Conservation (phyloP, 345 rosid genomes). For the Camelina sativa region DNA sequence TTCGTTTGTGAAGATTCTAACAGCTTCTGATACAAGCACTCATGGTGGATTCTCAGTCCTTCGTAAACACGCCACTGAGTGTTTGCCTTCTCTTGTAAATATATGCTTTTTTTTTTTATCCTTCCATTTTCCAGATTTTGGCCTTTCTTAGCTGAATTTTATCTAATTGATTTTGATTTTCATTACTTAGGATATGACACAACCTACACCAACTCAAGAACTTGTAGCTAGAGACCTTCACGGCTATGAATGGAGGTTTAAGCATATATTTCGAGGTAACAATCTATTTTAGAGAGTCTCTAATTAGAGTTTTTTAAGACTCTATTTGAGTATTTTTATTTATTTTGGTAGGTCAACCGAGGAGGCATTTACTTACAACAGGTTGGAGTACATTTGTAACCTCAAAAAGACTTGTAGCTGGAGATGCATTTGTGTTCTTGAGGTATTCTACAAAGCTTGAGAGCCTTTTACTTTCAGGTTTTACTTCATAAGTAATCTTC, state of each 20-base stretch:
- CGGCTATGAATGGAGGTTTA: slow-evolving; percentile 80
- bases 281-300: slow-evolving; percentile 2
- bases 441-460: slow-evolving; percentile 49
- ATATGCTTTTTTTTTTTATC: background rate
- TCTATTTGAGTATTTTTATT: background rate
- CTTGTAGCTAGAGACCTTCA: slow-evolving; percentile 73
- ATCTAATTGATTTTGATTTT: background rate
- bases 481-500: slow-evolving; percentile 20
- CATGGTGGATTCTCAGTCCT: slow-evolving; percentile 97
- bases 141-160: background rate
- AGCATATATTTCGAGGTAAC: slow-evolving; percentile 78
- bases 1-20: slow-evolving; percentile 81
- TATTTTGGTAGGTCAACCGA: slow-evolving; percentile 61
- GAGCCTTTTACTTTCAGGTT: background rate
- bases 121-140: background rate
- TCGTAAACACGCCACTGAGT: slow-evolving; percentile 82
- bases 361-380: slow-evolving; percentile 78
- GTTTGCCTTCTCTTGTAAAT: slow-evolving; percentile 73
- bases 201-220: slow-evolving; percentile 69
- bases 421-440: slow-evolving; percentile 78
- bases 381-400: slow-evolving; percentile 88
- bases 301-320: background rate
- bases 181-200: slow-evolving; percentile 56
- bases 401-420: slow-evolving; percentile 69
- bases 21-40: slow-evolving; percentile 95